phyloP scores from a whole-genome alignment of 495 filamentous ascomycete species.

The Daldinia vernicosa region DNA sequence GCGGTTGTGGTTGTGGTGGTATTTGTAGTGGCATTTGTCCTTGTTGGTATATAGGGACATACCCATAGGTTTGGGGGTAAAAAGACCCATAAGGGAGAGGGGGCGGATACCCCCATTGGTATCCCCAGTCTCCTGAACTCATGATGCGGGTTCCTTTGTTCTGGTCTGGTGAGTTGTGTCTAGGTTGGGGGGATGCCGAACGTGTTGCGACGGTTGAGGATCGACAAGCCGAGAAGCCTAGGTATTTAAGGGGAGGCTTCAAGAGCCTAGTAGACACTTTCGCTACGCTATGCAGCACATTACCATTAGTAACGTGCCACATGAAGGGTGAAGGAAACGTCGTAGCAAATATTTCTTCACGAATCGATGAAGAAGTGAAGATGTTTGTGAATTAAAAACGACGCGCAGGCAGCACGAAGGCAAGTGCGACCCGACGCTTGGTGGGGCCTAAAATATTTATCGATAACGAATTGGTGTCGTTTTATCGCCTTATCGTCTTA shows the following conservation, averaged over 20 bases:
- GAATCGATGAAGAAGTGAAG: background rate
- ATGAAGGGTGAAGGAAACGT: slow-evolving; percentile 10
- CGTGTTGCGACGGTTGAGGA: background rate
- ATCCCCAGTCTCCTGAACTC: slow-evolving; percentile 4
- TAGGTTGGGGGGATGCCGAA: background rate
- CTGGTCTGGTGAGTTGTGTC: background rate
- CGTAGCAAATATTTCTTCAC: background rate
- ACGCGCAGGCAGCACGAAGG: background rate
- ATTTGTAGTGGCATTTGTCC: background rate
- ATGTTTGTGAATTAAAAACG: background rate
- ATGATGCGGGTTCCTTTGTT: slow-evolving; percentile 4
- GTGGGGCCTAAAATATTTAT: slow-evolving; percentile 16
- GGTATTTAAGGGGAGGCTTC: background rate
- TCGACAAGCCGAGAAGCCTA: background rate
- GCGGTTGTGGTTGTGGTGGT: background rate
- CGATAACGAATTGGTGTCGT: slow-evolving; percentile 7
- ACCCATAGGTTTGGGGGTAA: background rate
- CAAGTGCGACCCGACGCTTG: background rate
- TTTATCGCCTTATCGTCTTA: background rate
- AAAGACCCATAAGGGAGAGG: background rate
- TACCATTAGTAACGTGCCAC: background rate
- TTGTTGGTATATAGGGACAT: background rate
- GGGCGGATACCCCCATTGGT: background rate
- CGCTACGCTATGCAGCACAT: slow-evolving; percentile 5
- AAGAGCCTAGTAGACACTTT: background rate